Evolutionary conservation across 2,329 filamentous ascomycete genomes (phyloP).

Genomic region (Nigrospora sphaerica): DNA sequence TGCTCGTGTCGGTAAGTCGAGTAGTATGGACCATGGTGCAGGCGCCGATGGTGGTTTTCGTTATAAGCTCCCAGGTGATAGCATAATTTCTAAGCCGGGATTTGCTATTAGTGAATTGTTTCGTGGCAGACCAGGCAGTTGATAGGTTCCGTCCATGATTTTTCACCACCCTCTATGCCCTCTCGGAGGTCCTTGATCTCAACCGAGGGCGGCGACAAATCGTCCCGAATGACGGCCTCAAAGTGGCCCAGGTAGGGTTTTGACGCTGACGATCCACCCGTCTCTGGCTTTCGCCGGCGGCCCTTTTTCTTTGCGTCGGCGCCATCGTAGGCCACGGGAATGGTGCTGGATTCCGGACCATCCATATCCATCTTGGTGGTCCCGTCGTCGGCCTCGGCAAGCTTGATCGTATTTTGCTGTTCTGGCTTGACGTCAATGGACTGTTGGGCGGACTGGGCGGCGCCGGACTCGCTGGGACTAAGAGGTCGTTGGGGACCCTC

Average conservation of each 20-base stretch:
- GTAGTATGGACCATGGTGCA: too few relatives aligned
- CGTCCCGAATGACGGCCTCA: constrained; percentile 40
- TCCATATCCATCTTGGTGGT: constrained; percentile 13
- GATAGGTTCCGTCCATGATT: constrained; percentile 44
- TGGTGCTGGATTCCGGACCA: constrained; percentile 26
- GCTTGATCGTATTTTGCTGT: constrained; percentile 24
- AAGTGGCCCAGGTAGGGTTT: constrained; percentile 47
- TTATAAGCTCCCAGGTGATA: too few relatives aligned
- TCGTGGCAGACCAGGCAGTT: constrained; percentile 42
- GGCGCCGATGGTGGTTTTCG: too few relatives aligned
- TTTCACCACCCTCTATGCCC: constrained; percentile 38
- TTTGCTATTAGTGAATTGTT: constrained; percentile 31
- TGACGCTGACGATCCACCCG: constrained; percentile 18
- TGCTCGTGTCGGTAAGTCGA: too few relatives aligned
- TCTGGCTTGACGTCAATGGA: constrained; percentile 47
- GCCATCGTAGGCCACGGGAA: constrained; percentile 18
- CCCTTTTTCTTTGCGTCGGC: constrained; percentile 22
- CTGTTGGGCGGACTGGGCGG: constrained; percentile 39
- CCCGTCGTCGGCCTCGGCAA: constrained; percentile 21
- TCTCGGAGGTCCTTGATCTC: constrained; percentile 45
- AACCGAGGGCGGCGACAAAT: constrained; percentile 38
- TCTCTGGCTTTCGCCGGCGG: constrained; percentile 31
- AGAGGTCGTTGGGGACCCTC: constrained; percentile 35
- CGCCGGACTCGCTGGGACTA: constrained; percentile 43
- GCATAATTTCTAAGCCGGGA: too few relatives aligned